phyloP scores from a whole-genome alignment of 352 stramenopile species.

The Globisporangium acanthophoron region DNA sequence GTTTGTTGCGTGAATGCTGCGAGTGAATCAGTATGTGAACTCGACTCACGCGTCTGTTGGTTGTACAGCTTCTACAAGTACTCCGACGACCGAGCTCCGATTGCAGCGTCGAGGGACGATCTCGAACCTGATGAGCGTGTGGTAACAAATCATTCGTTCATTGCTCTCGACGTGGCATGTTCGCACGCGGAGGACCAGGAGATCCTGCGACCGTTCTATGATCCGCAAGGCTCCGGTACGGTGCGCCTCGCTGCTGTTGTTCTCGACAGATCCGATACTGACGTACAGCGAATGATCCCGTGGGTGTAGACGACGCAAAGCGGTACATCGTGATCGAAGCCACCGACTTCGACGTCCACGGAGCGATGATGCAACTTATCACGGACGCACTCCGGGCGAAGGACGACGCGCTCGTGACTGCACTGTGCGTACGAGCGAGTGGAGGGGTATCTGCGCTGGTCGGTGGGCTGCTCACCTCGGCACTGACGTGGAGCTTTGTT shows the following conservation, averaged over 20 bases:
- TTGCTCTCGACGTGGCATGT: slow-evolving; percentile 1
- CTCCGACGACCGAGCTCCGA: slow-evolving; percentile 4
- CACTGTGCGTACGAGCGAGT: not conserved
- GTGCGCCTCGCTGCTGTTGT: not conserved
- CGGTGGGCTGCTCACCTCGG: not conserved
- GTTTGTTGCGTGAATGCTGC: not conserved
- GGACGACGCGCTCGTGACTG: not conserved
- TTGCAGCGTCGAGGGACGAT: not conserved
- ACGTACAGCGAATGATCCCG: not conserved
- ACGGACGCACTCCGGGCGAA: slow-evolving; percentile 14
- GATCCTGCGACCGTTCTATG: slow-evolving; percentile 9
- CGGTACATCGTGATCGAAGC: slow-evolving; percentile 26
- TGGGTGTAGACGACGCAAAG: slow-evolving; percentile 24
- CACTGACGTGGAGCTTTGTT: not conserved
- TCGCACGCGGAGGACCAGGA: slow-evolving; percentile 5
- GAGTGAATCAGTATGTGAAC: not conserved
- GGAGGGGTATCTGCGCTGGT: not conserved
- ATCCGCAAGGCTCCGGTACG: slow-evolving; percentile 8
- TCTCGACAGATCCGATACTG: not conserved
- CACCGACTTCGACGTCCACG: slow-evolving; percentile 19
- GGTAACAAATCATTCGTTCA: slow-evolving; percentile 8
- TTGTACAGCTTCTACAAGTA: slow-evolving; percentile 9
- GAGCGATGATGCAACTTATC: slow-evolving; percentile 10
- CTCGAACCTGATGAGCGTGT: slow-evolving; percentile 5
- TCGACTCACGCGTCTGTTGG: too few relatives aligned